Evolutionary conservation across 805 yeast genomes (phyloP).

Genomic region (Metschnikowia similis): DNA sequence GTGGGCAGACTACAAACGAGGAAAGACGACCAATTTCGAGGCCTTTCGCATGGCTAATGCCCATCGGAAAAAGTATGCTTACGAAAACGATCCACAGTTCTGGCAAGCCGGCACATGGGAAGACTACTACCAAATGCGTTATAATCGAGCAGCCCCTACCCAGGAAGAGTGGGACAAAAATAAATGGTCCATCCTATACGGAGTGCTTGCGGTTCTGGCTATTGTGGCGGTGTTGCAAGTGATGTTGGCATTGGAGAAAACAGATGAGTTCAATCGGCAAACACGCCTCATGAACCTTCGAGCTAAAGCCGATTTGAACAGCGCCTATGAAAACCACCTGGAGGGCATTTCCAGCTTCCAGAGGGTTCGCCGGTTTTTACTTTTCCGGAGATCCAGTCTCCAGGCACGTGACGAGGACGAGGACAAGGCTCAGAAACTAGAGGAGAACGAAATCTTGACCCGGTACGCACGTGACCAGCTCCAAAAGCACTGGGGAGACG

Average conservation of each 20-base stretch:
- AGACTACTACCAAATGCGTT: constrained; percentile 47
- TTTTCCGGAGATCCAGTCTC: constrained; percentile 28
- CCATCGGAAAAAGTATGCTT: constrained; percentile 29
- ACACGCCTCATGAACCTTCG: constrained; percentile 22
- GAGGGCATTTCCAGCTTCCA: constrained; percentile 25
- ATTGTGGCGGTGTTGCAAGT: constrained; percentile 39
- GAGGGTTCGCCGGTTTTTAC: constrained; percentile 31
- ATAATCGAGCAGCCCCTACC: constrained; percentile 36
- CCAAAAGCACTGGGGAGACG: constrained; percentile 15
- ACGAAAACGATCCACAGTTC: constrained; percentile 39
- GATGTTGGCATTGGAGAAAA: constrained; percentile 33
- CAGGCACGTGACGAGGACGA: constrained; percentile 14
- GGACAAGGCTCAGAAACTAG: constrained; percentile 13
- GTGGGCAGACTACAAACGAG: constrained; percentile 23
- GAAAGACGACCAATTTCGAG: constrained; percentile 25
- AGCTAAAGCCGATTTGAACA: constrained; percentile 27
- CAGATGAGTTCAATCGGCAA: constrained; percentile 29
- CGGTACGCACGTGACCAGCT: constrained; percentile 28
- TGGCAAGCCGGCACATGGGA: constrained; percentile 67
- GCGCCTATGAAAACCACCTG: constrained; percentile 25
- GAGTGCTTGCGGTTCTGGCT: constrained; percentile 33
- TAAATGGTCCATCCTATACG: constrained; percentile 41
- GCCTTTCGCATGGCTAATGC: constrained; percentile 37
- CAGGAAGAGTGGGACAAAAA: constrained; percentile 38
- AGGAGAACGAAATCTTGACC: constrained; percentile 29